These are phyloP conservation scores for Fusarium virguliforme DNA, from an alignment of 2,329 filamentous ascomycete species.

Conservation along the genomic window DNA sequence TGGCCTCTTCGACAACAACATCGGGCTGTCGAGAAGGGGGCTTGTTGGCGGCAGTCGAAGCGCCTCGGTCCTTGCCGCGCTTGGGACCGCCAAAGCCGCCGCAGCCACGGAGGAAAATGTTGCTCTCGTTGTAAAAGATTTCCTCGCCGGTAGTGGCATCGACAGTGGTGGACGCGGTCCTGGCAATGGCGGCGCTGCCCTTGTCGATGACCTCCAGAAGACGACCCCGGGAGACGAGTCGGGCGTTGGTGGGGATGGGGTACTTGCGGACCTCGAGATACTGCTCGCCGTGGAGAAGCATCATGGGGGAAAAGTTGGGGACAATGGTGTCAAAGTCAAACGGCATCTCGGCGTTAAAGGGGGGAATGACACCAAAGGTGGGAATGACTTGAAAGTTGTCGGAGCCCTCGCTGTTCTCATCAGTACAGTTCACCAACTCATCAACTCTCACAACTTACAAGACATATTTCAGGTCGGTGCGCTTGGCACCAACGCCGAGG, in stretches of 20 bases:
- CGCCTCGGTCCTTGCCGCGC: constrained; percentile 84
- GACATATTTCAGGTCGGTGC: constrained; percentile 87
- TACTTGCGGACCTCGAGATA: constrained; percentile 95
- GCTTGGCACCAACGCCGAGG: constrained; percentile 92
- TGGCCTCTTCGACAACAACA: constrained; percentile 86
- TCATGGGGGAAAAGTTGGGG: constrained; percentile 98
- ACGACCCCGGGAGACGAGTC: constrained; percentile 81
- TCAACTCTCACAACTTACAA: constrained; percentile 67
- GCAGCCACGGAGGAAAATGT: constrained; percentile 91
- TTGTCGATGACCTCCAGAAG: constrained; percentile 98
- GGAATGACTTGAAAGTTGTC: constrained; percentile 95
- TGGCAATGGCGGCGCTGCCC: constrained; percentile 88
- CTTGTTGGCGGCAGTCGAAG: constrained; percentile 84
- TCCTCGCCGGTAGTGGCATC: constrained; percentile 89
- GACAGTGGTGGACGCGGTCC: constrained; percentile 85
- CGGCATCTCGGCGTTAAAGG: constrained; percentile 86
- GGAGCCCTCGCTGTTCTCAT: constrained; percentile 76
- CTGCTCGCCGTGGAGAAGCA: constrained; percentile 98
- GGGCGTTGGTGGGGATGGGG: constrained; percentile 89
- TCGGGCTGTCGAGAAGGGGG: constrained; percentile 85
- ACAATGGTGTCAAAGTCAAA: constrained; percentile 88
- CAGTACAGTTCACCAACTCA: neutral
- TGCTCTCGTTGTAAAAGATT: constrained; percentile 96
- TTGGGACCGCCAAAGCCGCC: constrained; percentile 91
- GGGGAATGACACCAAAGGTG: constrained; percentile 97